Evolutionary conservation across 2,329 filamentous ascomycete genomes (phyloP), one percentile per base, ranked within the genome.

Genomic region (Diplodia mutila): DNA sequence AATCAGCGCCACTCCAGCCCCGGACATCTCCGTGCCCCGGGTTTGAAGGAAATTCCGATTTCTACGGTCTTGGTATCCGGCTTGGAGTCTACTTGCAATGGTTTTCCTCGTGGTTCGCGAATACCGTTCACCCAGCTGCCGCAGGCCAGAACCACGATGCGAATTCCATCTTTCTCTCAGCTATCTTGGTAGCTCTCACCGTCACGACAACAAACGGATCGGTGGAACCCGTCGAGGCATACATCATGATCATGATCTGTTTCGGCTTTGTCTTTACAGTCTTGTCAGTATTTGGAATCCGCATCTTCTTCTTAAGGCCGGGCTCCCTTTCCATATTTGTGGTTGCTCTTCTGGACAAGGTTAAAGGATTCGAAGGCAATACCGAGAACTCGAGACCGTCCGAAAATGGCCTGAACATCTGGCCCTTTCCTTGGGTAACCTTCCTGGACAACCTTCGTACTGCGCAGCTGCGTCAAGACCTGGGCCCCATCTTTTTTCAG

Each of bases 1-100:
- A n/a, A n/a, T n/a, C n/a, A n/a, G n/a, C n/a, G n/a, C n/a, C n/a
- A n/a, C n/a, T n/a, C n/a, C n/a, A n/a, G n/a, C n/a, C n/a, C n/a
- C n/a, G n/a, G n/a, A n/a, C n/a, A 29, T 7, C 29, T 4, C 29
- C 29, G 7, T 65, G 63, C n/a, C 51, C 63, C 3, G 29, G 32
- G 2, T 73, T 76, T 52, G 23, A 64, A 14, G 75, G 75, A 1
- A 75, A 75, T 55, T 67, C 69, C 29, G 75, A 77, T 54, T 73
- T 75, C 57, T 78, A 77, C 64, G 75, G 76, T 0, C 71, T 77
- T 21, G 76, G 76, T 1, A 77, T 78, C 46, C 72, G 75, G 14
- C 67, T 78, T 11, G 75, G 74, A 46, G 72, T 72, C 57, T 77
- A 77, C 57, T 57, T 76, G 2, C 74, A 74, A 67, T 77, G 74